phyloP scores from a whole-genome alignment of 2,329 filamentous ascomycete species.

The Sporothrix pallida region DNA sequence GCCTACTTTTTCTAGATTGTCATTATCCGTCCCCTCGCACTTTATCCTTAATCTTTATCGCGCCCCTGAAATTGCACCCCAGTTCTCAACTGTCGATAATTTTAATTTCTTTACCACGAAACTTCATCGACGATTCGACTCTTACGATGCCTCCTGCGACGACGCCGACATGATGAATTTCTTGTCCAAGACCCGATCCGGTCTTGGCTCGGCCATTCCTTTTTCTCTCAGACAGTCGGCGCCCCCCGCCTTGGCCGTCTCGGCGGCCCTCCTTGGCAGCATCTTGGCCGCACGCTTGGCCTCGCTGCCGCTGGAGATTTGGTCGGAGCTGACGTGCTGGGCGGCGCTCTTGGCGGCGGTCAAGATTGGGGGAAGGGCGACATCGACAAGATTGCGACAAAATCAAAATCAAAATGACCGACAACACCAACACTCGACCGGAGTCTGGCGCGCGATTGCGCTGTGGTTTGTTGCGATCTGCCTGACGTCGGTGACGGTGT shows the following conservation, averaged over 20 bases:
- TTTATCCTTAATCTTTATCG: too few relatives aligned
- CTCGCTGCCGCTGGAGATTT: conserved; percentile 2
- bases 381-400: too few relatives aligned
- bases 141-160: not conserved
- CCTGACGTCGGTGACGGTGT: not conserved
- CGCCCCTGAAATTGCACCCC: too few relatives aligned
- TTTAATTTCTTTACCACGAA: not conserved
- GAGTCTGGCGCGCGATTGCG: not conserved
- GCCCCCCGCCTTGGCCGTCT: not conserved
- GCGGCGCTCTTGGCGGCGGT: not conserved
- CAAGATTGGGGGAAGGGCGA: too few relatives aligned
- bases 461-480: not conserved
- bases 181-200: too few relatives aligned
- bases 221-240: not conserved
- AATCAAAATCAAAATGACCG: too few relatives aligned
- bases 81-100: not conserved
- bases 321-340: not conserved
- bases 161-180: not conserved
- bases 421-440: not conserved
- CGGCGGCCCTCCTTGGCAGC: conserved; percentile 3
- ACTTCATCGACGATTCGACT: not conserved
- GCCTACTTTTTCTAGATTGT: too few relatives aligned
- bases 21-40: too few relatives aligned
- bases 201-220: not conserved
- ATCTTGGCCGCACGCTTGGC: conserved; percentile 4